Evolutionary conservation across 495 filamentous ascomycete genomes (phyloP), one percentile per base, ranked within the genome.

Genomic region (Aspergillus sclerotioniger): DNA sequence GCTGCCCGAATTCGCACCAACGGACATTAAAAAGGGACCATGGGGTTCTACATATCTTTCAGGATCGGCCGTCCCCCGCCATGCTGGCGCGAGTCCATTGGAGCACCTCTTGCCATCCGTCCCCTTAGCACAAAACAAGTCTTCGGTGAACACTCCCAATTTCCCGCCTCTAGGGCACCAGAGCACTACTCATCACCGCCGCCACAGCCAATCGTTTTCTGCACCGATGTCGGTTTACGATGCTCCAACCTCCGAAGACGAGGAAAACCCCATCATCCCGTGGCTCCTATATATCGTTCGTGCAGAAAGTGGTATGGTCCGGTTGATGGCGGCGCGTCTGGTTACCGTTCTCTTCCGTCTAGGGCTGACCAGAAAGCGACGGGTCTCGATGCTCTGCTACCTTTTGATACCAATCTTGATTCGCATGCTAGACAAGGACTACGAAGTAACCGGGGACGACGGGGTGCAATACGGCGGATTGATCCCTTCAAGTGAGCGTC

Each of bases 201-300:
- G 73, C 52, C 64, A 70, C 56, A 71, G 77, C 62, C 67, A 78
- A 57, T 67, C 80, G 44, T 72, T 72, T 63, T 52, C 70, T 31
- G 62, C 71, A 19, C 63, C 70, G 20, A 66, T 74, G 39, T 70
- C 74, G 28, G 66, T 69, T 8, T 61, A 70, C 19, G 73, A 78
- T 13, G 63, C 67, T 8, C 59, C 71, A 2, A 67, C 79, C 8
- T 55, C 73, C 0, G 85, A 88, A 44, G 85, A 91, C 8, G 81
- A 86, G 15, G 93, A 96, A 61, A 95, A 84, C 57, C 82, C 88
- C 17, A 71, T 98, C 10, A 81, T 96, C 41, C 84, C 87, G 10
- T 97, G 91, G 89, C 83, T 98, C 12, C 81, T 97, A 28, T 77
- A 84, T 53, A 67, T 90, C 13, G 79, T 87, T 25, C 80, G 90